phyloP scores from a whole-genome alignment of 768 basidiomycete species.

The Lactarius evosmus region DNA sequence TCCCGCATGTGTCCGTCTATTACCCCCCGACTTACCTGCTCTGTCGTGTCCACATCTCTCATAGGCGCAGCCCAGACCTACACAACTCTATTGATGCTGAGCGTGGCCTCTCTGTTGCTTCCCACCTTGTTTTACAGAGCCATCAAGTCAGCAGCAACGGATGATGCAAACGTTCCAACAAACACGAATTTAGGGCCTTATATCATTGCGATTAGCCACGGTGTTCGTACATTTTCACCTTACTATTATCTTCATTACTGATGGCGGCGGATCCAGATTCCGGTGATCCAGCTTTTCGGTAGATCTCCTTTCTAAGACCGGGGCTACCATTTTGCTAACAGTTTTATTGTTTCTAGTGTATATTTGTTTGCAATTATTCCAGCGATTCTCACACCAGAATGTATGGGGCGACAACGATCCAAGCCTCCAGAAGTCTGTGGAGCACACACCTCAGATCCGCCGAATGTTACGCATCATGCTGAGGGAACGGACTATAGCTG shows the following conservation, averaged over 20 bases:
- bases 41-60: not conserved
- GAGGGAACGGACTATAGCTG: not conserved
- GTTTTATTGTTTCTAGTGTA: conserved; percentile 41
- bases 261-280: conserved; percentile 35
- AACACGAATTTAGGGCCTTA: conserved; percentile 37
- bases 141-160: conserved; percentile 26
- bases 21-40: not conserved
- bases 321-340: not conserved
- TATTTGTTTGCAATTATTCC: conserved; percentile 48
- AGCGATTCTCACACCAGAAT: conserved; percentile 54
- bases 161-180: conserved; percentile 29
- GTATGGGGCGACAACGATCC: conserved; percentile 42
- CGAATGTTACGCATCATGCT: not conserved
- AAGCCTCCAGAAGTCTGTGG: not conserved
- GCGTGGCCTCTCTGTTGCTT: conserved; percentile 76
- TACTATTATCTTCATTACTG: not conserved
- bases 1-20: not conserved
- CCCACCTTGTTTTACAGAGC: conserved; percentile 78
- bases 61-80: conserved; percentile 64
- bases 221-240: conserved; percentile 38
- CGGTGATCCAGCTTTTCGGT: conserved; percentile 53
- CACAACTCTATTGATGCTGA: conserved; percentile 69
- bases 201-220: conserved; percentile 51
- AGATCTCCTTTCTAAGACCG: conserved; percentile 29
- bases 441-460: not conserved